Base-by-base conservation (phyloP, 768 basidiomycete genomes). In the Mycena polygramma region DNA sequence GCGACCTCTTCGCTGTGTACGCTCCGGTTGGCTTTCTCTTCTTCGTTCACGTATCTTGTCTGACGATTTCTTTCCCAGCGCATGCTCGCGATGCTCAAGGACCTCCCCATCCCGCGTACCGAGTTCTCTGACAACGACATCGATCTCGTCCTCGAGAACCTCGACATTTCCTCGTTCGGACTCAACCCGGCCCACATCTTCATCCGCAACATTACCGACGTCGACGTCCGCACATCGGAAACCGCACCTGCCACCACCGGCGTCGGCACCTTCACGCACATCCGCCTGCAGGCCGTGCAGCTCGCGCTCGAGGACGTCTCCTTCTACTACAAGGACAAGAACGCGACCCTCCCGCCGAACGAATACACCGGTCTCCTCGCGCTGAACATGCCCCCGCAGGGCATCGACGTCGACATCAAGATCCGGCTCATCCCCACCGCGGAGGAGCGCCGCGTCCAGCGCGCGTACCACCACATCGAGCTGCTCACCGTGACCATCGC, bases 1-100 rank as follows among this genome's bases (percentile, higher is more conserved):
- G 91, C 77, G 95, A 96, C 69, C 69, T 95, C 9, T 91, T 94
- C 83, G 92, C 91, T 74, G 91, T 94, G 19, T 95, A 94, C 75
- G 77, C 92, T 0, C 94, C 94, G 45, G 59, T 60, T 30, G 10
- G 68, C 49, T 57, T 22, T 37, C 22, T 57, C 36, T 10, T 10
- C 41, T 63, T 41, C 11, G 2, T 4, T 14, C 43, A 4, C 36
- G 49, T 17, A 59, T 37, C 30, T 20, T 14, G 22, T 13, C 20
- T 54, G 9, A 46, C 37, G 14, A 19, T 15, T 17, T 5, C 22
- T 10, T 36, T 26, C 22, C 14, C 61, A 69, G 19, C 85, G 86
- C 11, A 41, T 88, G 1, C 77, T 92, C 64, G 73, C 69, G 35
- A 79, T 86, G 75, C 70, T 93, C 76, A 87, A 88, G 73, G 86